These are phyloP conservation scores for Tremella fuciformis DNA, from an alignment of 768 basidiomycete genomes.

Conservation along the genomic window DNA sequence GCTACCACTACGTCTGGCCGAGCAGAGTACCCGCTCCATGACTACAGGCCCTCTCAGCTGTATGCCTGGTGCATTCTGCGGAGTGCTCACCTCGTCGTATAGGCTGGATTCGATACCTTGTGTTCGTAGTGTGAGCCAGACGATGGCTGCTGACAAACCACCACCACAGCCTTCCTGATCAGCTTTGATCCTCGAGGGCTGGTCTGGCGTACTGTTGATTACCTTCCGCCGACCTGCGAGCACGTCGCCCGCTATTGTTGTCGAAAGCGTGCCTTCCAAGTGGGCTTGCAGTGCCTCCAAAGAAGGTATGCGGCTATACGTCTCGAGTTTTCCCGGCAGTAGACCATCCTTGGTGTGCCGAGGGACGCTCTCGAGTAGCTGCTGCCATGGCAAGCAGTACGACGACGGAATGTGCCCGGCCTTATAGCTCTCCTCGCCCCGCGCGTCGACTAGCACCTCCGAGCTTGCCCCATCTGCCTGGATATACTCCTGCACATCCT, in stretches of 20 bases:
- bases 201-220: neutral
- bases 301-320: too few relatives aligned
- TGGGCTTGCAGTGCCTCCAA: too few relatives aligned
- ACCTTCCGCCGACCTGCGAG: conserved; percentile 1
- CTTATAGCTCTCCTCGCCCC: neutral
- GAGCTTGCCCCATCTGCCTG: too few relatives aligned
- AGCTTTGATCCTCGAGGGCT: neutral
- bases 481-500: too few relatives aligned
- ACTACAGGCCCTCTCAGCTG: too few relatives aligned
- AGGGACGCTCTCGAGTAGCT: too few relatives aligned
- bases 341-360: too few relatives aligned
- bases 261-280: neutral
- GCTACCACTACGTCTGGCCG: too few relatives aligned
- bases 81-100: conserved; percentile 1
- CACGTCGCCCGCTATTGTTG: neutral
- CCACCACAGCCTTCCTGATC: neutral
- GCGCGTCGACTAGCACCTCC: neutral
- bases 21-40: too few relatives aligned
- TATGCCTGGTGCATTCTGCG: too few relatives aligned
- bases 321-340: too few relatives aligned
- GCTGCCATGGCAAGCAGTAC: neutral
- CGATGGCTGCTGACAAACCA: neutral
- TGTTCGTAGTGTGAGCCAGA: neutral
- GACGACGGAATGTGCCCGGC: neutral
- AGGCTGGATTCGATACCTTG: conserved; percentile 1